Conservation (phyloP, 441 rosid genomes). For the Bocquillonia castaneifolia region DNA sequence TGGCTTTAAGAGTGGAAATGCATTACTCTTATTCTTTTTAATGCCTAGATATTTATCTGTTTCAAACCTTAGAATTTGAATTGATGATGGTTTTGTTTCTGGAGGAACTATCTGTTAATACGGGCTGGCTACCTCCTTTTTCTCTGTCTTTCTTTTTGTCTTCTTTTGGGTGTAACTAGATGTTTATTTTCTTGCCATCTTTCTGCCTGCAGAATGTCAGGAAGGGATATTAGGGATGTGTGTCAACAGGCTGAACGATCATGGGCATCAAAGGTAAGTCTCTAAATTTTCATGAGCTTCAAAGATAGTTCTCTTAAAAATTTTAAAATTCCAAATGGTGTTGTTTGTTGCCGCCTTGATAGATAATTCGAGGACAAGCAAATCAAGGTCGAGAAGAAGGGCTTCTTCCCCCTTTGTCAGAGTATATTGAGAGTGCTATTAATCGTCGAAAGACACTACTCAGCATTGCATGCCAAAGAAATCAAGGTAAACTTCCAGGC, state of each 20-base stretch:
- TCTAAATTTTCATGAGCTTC: too few species aligned
- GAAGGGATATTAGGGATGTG: conserved; percentile 79
- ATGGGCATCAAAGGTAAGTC: conserved; percentile 86
- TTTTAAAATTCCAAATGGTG: not conserved
- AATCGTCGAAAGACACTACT: conserved; percentile 46
- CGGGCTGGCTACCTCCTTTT: not conserved
- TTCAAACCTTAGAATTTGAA: not conserved
- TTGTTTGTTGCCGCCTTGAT: not conserved
- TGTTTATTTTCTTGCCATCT: conserved; percentile 1
- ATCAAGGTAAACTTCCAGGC: conserved; percentile 10
- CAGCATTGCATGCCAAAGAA: conserved; percentile 35
- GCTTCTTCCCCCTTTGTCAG: conserved; percentile 63
- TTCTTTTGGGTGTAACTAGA: not conserved
- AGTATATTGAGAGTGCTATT: conserved; percentile 60
- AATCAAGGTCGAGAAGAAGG: conserved; percentile 36
- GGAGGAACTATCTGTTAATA: not conserved
- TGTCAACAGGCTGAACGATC: conserved; percentile 95
- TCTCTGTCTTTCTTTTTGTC: not conserved
- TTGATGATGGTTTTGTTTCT: not conserved
- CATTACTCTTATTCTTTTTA: not conserved
- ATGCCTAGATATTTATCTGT: not conserved
- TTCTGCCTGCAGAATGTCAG: conserved; percentile 63
- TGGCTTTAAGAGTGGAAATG: not conserved
- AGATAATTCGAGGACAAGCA: conserved; percentile 70
- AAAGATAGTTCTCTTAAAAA: too few species aligned